Evolutionary conservation across 2,329 filamentous ascomycete genomes (phyloP), one percentile per base, ranked within the genome.

Genomic region (Fusarium robinianum): DNA sequence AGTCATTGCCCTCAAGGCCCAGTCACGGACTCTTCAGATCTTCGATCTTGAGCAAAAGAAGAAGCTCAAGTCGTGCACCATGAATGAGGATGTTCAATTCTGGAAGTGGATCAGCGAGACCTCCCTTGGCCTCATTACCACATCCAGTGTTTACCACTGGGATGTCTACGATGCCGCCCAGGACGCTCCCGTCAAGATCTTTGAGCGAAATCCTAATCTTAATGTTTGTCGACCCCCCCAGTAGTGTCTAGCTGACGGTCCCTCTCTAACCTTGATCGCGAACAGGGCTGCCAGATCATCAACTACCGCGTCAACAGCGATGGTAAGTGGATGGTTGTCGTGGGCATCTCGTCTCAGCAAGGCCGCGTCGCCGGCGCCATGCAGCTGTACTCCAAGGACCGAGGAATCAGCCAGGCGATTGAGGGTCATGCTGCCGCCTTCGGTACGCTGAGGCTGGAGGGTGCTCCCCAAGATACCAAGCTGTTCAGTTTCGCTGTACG

Each of bases 21-120:
- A 96, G 70, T 87, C 87, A 54, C 83, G 90, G 67, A 99, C 94
- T 58, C 81, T 99, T 51, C 95, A 99, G 76, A 95, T 99, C 69
- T 99, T 99, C 73, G 92, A 99, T 70, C 81, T 99, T 49, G 85
- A 84, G 61, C 82, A 86, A 63, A 99, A 97, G 78, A 83, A 87
- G 71, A 97, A 96, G 79, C 81, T 99, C 64, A 97, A 97, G 80
- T 96, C 92, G 26, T 86, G 91, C 47, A 90, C 87, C 40, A 96
- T 97, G 88, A 90, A 87, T 64, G 94, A 97, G 70, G 94, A 99
- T 72, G 90, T 99, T 39, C 87, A 94, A 51, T 99, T 95, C 79
- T 99, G 94, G 95, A 96, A 96, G 75, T 99, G 94, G 94, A 90
- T 95, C 72, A 96, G 85, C 72, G 89, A 96, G 62, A 87, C 80